Evolutionary conservation across 2,329 filamentous ascomycete genomes (phyloP).

Genomic region (Trichoderma sp.): DNA sequence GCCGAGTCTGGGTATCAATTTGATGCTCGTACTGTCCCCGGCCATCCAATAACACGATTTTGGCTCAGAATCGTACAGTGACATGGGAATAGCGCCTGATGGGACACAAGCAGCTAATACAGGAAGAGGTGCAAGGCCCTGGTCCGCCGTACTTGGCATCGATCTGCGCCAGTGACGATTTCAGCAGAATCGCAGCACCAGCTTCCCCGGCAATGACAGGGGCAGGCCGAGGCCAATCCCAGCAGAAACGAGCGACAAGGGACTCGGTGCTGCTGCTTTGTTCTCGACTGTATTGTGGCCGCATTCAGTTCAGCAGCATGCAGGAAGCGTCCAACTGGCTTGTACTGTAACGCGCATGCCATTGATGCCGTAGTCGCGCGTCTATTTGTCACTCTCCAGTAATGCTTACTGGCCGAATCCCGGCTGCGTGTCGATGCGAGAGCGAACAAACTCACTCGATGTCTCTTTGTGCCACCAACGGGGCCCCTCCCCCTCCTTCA

Average conservation of each 20-base stretch:
- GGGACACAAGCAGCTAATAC: not conserved
- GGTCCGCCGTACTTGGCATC: not conserved
- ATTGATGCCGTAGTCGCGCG: not conserved
- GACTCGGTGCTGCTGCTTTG: not conserved
- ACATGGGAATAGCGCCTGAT: slow-evolving; percentile 6
- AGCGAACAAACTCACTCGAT: not conserved
- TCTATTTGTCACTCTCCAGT: not conserved
- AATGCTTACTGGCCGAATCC: slow-evolving; percentile 2
- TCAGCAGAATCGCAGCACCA: slow-evolving; percentile 10
- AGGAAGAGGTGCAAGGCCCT: not conserved
- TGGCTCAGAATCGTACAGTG: not conserved
- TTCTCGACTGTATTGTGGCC: not conserved
- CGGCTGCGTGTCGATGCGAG: not conserved
- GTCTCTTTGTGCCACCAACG: not conserved
- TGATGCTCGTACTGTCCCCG: not conserved
- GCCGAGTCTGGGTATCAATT: not conserved
- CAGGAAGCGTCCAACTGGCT: not conserved
- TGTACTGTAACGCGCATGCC: no score
- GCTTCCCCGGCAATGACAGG: slow-evolving; percentile 7
- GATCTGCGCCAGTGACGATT: slow-evolving; percentile 17
- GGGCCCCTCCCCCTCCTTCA: slow-evolving; percentile 19
- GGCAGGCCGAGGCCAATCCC: not conserved
- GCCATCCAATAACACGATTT: not conserved
- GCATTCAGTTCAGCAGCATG: not conserved
- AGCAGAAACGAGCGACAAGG: not conserved